Evolutionary conservation across 768 basidiomycete genomes (phyloP).

Genomic region (Boletus coccyginus): DNA sequence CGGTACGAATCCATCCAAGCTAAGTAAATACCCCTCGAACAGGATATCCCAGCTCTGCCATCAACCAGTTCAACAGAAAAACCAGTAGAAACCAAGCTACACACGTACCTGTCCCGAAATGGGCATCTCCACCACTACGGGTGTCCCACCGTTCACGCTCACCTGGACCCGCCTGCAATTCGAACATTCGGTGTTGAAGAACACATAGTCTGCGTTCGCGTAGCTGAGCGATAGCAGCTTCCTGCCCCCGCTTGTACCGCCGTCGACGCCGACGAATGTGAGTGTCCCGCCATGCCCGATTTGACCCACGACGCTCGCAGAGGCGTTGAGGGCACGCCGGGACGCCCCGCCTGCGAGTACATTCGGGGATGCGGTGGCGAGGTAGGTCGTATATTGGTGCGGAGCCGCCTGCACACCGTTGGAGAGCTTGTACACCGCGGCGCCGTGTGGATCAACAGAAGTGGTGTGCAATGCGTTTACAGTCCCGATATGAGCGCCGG

Average conservation of each 20-base stretch:
- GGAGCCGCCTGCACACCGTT: background rate
- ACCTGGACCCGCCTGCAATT: slow-evolving; percentile 9
- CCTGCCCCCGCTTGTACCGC: background rate
- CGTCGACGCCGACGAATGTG: slow-evolving; percentile 7
- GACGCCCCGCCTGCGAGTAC: slow-evolving; percentile 1
- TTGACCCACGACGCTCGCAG: background rate
- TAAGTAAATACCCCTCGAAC: background rate
- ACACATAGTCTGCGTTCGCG: slow-evolving; percentile 8
- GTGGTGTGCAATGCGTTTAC: background rate
- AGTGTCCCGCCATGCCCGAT: slow-evolving; percentile 4
- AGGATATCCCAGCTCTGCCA: slow-evolving; percentile 3
- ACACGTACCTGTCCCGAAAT: slow-evolving; percentile 6
- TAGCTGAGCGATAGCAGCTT: slow-evolving; percentile 4
- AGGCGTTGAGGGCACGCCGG: background rate
- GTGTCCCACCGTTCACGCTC: slow-evolving; percentile 1
- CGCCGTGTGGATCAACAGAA: background rate
- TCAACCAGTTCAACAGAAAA: background rate
- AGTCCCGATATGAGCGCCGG: background rate
- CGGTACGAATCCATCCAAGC: slow-evolving; percentile 8
- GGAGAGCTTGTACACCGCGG: slow-evolving; percentile 3
- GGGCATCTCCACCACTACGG: slow-evolving; percentile 7
- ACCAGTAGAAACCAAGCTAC: background rate
- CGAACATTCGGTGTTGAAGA: slow-evolving; percentile 2
- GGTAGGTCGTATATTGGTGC: background rate
- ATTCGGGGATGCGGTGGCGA: background rate